A percentile compares a stretch with the other conserved stretches of the same genome.
These are phyloP conservation scores for Suhomyces anneliseae DNA, from an alignment of 1,139 yeast species.

Conservation along the genomic window DNA sequence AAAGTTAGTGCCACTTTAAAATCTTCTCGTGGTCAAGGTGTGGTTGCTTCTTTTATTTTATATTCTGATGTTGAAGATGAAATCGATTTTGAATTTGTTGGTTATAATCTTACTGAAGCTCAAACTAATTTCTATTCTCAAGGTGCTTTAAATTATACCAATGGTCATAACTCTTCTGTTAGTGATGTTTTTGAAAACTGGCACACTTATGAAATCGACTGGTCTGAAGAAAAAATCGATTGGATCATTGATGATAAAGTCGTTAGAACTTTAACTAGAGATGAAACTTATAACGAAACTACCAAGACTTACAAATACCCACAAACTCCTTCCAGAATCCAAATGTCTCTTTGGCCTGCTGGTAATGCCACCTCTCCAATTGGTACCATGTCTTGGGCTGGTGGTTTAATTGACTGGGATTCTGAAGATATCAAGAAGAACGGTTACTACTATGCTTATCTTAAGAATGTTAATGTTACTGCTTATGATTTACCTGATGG, in stretches of 20 bases:
- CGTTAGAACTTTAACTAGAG: slow-evolving; percentile 65
- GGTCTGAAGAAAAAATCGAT: slow-evolving; percentile 69
- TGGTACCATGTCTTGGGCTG: slow-evolving; percentile 94
- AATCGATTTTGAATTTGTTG: slow-evolving; percentile 85
- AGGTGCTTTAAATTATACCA: slow-evolving; percentile 69
- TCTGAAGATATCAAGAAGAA: slow-evolving; percentile 66
- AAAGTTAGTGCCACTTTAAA: slow-evolving; percentile 67
- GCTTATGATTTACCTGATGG: slow-evolving; percentile 71
- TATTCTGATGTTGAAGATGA: slow-evolving; percentile 89
- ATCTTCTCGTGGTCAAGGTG: slow-evolving; percentile 77
- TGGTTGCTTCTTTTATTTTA: slow-evolving; percentile 79
- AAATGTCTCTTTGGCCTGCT: slow-evolving; percentile 92
- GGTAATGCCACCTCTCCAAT: slow-evolving; percentile 62
- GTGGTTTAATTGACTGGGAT: slow-evolving; percentile 85
- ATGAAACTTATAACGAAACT: slow-evolving; percentile 70
- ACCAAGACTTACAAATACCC: slow-evolving; percentile 64
- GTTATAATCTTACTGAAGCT: slow-evolving; percentile 61
- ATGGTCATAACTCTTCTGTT: slow-evolving; percentile 48
- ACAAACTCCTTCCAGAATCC: slow-evolving; percentile 88
- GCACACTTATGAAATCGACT: slow-evolving; percentile 80
- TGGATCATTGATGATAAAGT: slow-evolving; percentile 76
- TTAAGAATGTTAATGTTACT: slow-evolving; percentile 59
- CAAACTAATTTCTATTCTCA: slow-evolving; percentile 81
- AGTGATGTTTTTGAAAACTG: slow-evolving; percentile 61
- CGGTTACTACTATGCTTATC: slow-evolving; percentile 74